Percentiles rank a stretch among this genome's conserved stretches.
phyloP scores from a whole-genome alignment of 2,329 filamentous ascomycete species.

The Neofusicoccum cordaticola region DNA sequence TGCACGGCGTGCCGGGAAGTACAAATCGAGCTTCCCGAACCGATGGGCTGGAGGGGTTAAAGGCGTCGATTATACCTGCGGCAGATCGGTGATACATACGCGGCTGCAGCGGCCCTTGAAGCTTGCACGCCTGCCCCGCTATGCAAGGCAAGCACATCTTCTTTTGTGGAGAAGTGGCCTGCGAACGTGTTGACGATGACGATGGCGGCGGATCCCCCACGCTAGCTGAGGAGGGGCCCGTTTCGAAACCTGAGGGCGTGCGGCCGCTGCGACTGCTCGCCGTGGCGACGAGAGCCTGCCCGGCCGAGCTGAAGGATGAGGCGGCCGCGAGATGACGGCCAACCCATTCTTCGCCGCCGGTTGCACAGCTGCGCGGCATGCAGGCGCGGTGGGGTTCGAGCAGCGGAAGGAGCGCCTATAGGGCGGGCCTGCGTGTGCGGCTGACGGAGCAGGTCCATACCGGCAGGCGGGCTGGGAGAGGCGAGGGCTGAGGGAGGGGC shows the following conservation, averaged over 20 bases:
- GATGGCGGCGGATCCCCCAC: slow-evolving; percentile 2
- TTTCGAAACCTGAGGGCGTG: not conserved
- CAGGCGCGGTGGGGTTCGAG: not conserved
- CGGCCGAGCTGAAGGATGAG: not conserved
- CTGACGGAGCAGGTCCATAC: slow-evolving; percentile 1
- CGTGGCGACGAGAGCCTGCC: too few relatives aligned
- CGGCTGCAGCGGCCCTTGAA: not conserved
- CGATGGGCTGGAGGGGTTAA: not conserved
- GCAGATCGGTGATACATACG: not conserved
- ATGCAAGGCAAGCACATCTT: slow-evolving; percentile 5
- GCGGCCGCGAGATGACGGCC: not conserved
- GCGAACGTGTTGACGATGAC: not conserved
- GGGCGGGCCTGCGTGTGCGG: not conserved
- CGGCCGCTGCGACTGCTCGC: too few relatives aligned
- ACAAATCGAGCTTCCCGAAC: not conserved
- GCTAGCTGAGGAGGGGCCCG: not conserved
- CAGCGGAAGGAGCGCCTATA: not conserved
- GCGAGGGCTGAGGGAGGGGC: not conserved
- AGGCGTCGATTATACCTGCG: not conserved
- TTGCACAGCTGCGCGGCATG: not conserved
- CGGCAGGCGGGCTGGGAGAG: not conserved
- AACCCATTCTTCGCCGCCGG: not conserved
- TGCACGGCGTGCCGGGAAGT: not conserved
- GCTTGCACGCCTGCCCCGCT: not conserved
- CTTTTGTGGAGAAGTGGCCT: not conserved